Evolutionary conservation across 1,284 basidiomycete species (phyloP).

Genomic region (Papiliotrema nemorosa): DNA sequence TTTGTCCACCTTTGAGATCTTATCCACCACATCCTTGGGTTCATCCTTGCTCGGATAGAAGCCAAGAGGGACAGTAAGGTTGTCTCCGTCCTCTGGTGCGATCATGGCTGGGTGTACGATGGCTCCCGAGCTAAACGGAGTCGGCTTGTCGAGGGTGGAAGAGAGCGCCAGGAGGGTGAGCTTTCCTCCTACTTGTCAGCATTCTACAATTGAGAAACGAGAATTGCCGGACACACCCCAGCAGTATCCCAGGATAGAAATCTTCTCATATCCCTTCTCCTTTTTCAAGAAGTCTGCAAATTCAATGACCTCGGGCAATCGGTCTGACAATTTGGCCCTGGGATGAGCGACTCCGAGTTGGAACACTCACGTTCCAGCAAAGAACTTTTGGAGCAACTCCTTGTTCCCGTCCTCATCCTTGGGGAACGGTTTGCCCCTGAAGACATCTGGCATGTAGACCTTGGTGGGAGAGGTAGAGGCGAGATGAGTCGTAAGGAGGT

Average conservation of each 20-base stretch:
- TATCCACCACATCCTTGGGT: constrained; percentile 31
- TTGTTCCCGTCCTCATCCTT: constrained; percentile 42
- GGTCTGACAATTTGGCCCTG: constrained; percentile 38
- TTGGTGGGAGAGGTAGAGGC: constrained; percentile 22
- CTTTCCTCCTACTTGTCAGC: constrained; percentile 34
- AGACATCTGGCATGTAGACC: constrained; percentile 40
- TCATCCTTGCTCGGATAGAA: constrained; percentile 41
- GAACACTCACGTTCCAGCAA: constrained; percentile 31
- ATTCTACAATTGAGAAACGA: not conserved
- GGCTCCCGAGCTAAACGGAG: constrained; percentile 31
- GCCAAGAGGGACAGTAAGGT: constrained; percentile 32
- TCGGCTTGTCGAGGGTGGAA: constrained; percentile 6
- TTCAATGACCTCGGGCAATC: constrained; percentile 35
- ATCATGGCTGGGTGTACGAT: constrained; percentile 44
- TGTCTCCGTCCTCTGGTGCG: constrained; percentile 33
- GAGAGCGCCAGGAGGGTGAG: constrained; percentile 29
- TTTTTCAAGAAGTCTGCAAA: constrained; percentile 33
- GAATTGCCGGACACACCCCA: constrained; percentile 30
- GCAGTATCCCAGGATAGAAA: constrained; percentile 41
- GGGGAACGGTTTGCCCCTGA: constrained; percentile 38
- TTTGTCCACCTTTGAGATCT: constrained; percentile 23
- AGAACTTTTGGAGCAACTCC: constrained; percentile 37
- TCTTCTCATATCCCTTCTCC: constrained; percentile 22
- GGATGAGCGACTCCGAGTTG: not conserved
- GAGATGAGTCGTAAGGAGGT: constrained; percentile 34